Conservation (phyloP, 1,139 yeast genomes). For the Spathaspora sp. region DNA sequence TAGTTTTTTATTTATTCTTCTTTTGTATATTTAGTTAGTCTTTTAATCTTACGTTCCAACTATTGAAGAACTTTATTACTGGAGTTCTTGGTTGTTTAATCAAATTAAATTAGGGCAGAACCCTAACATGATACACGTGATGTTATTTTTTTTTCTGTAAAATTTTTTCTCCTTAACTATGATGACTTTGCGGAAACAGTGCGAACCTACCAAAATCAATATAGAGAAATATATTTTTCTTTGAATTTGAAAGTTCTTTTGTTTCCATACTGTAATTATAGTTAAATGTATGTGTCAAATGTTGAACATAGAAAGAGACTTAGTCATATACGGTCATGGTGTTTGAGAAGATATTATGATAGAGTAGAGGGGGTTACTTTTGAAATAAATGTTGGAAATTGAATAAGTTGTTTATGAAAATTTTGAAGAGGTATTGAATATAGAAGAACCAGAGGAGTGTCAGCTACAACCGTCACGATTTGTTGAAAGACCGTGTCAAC, state of each 20-base stretch:
- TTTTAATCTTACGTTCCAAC: slow-evolving; percentile 1
- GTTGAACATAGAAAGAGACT: slow-evolving; percentile 1
- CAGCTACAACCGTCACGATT: no score
- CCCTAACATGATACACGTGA: slow-evolving; percentile 5
- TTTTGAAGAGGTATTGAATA: no score
- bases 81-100: neutral
- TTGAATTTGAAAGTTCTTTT: slow-evolving; percentile 3
- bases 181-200: neutral
- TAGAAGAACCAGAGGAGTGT: no score
- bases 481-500: no score
- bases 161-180: slow-evolving; percentile 2
- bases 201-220: slow-evolving; percentile 2
- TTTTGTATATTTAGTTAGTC: slow-evolving; percentile 2
- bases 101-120: slow-evolving; percentile 1
- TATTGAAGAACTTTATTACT: neutral
- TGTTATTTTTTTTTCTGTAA: neutral
- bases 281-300: slow-evolving; percentile 17
- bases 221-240: slow-evolving; percentile 5
- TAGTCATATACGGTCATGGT: neutral
- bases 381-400: no score
- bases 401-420: no score
- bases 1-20: slow-evolving; percentile 1
- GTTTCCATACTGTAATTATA: slow-evolving; percentile 10
- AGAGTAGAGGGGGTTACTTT: no score
- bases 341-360: no score